Conservation (phyloP, 2,329 filamentous ascomycete genomes). For the Pseudocercospora fuligena region DNA sequence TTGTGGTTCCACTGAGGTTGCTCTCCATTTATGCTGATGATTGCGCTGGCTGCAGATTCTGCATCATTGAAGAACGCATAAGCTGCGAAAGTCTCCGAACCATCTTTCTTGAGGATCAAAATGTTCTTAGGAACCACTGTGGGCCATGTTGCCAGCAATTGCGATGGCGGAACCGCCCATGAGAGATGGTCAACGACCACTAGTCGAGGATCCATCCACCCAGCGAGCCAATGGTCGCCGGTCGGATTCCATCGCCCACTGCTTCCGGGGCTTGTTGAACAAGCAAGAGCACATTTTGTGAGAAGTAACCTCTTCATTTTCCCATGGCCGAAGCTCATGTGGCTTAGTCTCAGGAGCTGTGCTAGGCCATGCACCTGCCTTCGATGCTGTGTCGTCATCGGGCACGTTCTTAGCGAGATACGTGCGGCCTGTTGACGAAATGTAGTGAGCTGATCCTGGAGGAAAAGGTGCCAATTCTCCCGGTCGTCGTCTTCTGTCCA, state of each 20-base stretch:
- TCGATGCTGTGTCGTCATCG: constrained; percentile 23
- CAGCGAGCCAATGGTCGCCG: constrained; percentile 20
- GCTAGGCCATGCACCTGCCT: constrained; percentile 27
- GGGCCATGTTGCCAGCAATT: background rate
- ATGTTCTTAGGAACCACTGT: background rate
- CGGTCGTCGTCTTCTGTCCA: constrained; percentile 26
- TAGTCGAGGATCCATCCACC: constrained; percentile 19
- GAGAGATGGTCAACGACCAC: constrained; percentile 22
- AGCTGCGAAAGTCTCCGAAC: background rate
- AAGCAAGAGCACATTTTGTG: constrained; percentile 24
- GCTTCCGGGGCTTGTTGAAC: background rate
- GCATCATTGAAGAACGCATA: constrained; percentile 23
- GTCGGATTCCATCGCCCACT: constrained; percentile 24
- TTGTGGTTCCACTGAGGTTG: constrained; percentile 24
- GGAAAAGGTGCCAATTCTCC: constrained; percentile 18
- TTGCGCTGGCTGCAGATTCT: constrained; percentile 17
- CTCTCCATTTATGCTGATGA: constrained; percentile 21
- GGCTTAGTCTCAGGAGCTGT: constrained; percentile 26
- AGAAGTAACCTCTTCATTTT: constrained; percentile 24
- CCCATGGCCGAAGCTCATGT: constrained; percentile 25
- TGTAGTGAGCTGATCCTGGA: constrained; percentile 19
- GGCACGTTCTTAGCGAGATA: constrained; percentile 21
- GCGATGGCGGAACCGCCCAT: constrained; percentile 8
- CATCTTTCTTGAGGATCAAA: background rate
- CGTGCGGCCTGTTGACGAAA: constrained; percentile 22